phyloP scores from a whole-genome alignment of 2,329 filamentous ascomycete species.

The Alternaria tenuissima region DNA sequence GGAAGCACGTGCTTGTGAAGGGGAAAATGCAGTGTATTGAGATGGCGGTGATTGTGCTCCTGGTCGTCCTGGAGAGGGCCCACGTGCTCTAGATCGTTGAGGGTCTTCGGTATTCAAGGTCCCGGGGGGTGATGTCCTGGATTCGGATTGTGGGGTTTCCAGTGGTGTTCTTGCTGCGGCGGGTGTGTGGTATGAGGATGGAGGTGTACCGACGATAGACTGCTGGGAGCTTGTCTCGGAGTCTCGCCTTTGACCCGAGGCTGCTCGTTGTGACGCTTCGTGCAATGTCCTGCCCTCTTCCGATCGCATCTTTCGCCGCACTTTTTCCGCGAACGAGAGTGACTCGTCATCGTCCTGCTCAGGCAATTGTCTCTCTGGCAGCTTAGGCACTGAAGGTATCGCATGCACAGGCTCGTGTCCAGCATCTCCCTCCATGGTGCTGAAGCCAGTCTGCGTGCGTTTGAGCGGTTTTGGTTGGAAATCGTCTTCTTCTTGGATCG shows the following conservation, averaged over 20 bases:
- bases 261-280: conserved; percentile 47
- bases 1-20: conserved; percentile 32
- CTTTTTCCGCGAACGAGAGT: conserved; percentile 55
- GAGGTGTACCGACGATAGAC: conserved; percentile 36
- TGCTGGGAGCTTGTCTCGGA: conserved; percentile 44
- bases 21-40: conserved; percentile 38
- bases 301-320: conserved; percentile 61
- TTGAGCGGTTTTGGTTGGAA: conserved; percentile 65
- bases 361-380: conserved; percentile 34
- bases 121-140: conserved; percentile 23
- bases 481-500: conserved; percentile 52
- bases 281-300: conserved; percentile 63
- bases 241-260: conserved; percentile 30
- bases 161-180: conserved; percentile 35
- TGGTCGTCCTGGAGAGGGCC: conserved; percentile 37
- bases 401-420: conserved; percentile 57
- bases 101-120: conserved; percentile 38
- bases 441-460: conserved; percentile 66
- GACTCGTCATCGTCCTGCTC: conserved; percentile 40
- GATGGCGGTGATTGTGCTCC: conserved; percentile 19
- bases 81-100: conserved; percentile 40
- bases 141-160: conserved; percentile 20
- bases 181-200: conserved; percentile 27
- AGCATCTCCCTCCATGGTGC: conserved; percentile 28
- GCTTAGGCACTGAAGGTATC: conserved; percentile 36